Percentiles rank a stretch among this genome's conserved stretches.
phyloP scores from a whole-genome alignment of 192 early-diverging fungal species.

The Coemansia nantahalensis region DNA sequence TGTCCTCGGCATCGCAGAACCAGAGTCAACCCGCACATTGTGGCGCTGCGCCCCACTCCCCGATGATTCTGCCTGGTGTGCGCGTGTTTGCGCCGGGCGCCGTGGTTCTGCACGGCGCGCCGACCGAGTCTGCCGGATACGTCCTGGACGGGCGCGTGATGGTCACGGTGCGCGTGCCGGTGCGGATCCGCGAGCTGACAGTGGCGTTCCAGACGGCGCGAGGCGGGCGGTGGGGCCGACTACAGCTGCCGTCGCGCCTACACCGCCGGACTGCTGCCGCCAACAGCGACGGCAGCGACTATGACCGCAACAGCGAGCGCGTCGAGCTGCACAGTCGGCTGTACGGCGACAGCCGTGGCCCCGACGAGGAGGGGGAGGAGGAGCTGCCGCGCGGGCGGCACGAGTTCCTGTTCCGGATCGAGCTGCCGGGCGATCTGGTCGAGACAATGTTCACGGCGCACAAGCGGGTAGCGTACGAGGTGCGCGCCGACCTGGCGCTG shows the following conservation, averaged over 20 bases:
- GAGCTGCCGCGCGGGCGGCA: constrained; percentile 31
- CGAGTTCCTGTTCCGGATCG: constrained; percentile 49
- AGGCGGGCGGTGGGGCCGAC: constrained; percentile 12
- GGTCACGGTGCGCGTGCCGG: constrained; percentile 32
- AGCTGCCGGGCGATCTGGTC: constrained; percentile 37
- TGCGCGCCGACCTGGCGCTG: constrained; percentile 17
- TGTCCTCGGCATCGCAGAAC: no score
- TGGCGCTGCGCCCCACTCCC: no score
- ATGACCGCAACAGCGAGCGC: not conserved
- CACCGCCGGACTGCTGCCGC: no score
- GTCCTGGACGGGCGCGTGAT: constrained; percentile 41
- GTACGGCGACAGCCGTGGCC: constrained; percentile 7
- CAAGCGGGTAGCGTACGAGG: constrained; percentile 42
- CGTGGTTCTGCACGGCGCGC: constrained; percentile 38
- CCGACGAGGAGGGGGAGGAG: no score
- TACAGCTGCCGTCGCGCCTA: not conserved
- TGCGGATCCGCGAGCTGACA: constrained; percentile 14
- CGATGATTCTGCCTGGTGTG: constrained; percentile 41
- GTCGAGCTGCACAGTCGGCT: constrained; percentile 6
- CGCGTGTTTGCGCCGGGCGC: constrained; percentile 42
- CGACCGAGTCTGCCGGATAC: constrained; percentile 33
- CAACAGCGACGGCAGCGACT: not conserved
- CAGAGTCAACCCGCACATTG: no score
- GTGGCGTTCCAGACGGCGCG: constrained; percentile 43
- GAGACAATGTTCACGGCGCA: constrained; percentile 53